A percentile compares a stretch with the other conserved stretches of the same genome.
Conservation (phyloP, 2,329 filamentous ascomycete species). For the Tolypocladium cylindrosporum region DNA sequence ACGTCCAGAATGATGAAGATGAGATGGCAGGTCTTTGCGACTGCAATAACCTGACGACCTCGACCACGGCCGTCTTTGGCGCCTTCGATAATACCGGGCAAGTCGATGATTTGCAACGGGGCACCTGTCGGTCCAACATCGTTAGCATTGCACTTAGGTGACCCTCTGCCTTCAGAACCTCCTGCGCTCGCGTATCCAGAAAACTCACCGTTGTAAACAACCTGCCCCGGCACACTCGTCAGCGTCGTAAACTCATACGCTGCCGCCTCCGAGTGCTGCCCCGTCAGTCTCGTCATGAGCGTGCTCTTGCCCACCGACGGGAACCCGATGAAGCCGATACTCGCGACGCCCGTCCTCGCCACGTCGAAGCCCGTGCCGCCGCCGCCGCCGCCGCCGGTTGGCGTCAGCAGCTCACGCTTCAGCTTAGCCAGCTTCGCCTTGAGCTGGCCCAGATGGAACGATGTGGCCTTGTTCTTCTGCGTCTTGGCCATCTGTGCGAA, state of each 20-base stretch:
- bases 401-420: slow-evolving; percentile 89
- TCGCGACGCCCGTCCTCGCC: slow-evolving; percentile 91
- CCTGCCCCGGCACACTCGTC: slow-evolving; percentile 93
- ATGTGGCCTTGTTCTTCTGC: slow-evolving; percentile 95
- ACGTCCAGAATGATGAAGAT: slow-evolving; percentile 99
- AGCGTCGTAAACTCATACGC: slow-evolving; percentile 98
- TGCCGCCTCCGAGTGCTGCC: slow-evolving; percentile 92
- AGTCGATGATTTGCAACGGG: slow-evolving; percentile 94
- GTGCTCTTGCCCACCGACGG: slow-evolving; percentile 98
- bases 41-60: slow-evolving; percentile 96
- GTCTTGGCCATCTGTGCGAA: slow-evolving; percentile 73
- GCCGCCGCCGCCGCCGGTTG: slow-evolving; percentile 72
- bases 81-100: slow-evolving; percentile 97
- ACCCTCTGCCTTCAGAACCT: neutral
- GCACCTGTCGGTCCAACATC: slow-evolving; percentile 42
- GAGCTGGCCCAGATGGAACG: slow-evolving; percentile 87
- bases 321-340: slow-evolving; percentile 95
- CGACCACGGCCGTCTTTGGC: slow-evolving; percentile 97
- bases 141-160: slow-evolving; percentile 1
- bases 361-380: slow-evolving; percentile 91
- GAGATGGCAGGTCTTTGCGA: slow-evolving; percentile 95
- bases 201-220: slow-evolving; percentile 71
- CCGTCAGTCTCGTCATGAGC: slow-evolving; percentile 87
- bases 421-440: slow-evolving; percentile 98
- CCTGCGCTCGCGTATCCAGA: neutral